Evolutionary conservation across 1,139 yeast genomes (phyloP).

Genomic region (Candida frijolesensis): DNA sequence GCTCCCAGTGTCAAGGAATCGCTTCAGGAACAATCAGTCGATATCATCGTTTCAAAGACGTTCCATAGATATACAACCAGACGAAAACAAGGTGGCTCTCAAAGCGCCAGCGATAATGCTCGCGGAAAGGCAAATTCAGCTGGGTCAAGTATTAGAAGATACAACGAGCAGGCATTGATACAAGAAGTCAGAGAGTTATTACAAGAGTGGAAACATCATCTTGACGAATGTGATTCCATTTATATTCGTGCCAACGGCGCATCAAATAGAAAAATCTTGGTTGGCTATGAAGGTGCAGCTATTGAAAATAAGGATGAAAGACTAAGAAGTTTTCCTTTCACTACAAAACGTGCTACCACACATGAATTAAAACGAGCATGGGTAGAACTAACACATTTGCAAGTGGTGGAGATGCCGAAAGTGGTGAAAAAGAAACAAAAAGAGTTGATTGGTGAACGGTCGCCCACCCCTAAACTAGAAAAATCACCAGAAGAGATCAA

Average conservation of each 20-base stretch:
- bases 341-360: slow-evolving; percentile 86
- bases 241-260: slow-evolving; percentile 84
- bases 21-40: slow-evolving; percentile 60
- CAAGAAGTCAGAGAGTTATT: slow-evolving; percentile 74
- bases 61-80: slow-evolving; percentile 96
- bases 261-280: slow-evolving; percentile 61
- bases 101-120: slow-evolving; percentile 87
- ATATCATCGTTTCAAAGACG: slow-evolving; percentile 74
- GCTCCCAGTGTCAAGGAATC: slow-evolving; percentile 45
- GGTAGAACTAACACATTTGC: slow-evolving; percentile 70
- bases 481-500: slow-evolving; percentile 23
- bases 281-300: slow-evolving; percentile 65
- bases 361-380: slow-evolving; percentile 83
- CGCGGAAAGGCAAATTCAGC: slow-evolving; percentile 97
- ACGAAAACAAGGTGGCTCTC: slow-evolving; percentile 97
- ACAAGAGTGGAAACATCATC: slow-evolving; percentile 60
- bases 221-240: slow-evolving; percentile 66
- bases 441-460: slow-evolving; percentile 23
- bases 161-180: slow-evolving; percentile 82
- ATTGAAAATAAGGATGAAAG: slow-evolving; percentile 54
- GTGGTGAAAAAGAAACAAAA: slow-evolving; percentile 31
- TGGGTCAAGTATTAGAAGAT: slow-evolving; percentile 86
- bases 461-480: slow-evolving; percentile 25
- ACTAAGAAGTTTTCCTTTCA: slow-evolving; percentile 75
- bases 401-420: slow-evolving; percentile 58